A percentile compares a stretch with the other conserved stretches of the same genome.
These are phyloP conservation scores for Tephrocybe sp. DNA, from an alignment of 768 basidiomycete species.

Conservation along the genomic window DNA sequence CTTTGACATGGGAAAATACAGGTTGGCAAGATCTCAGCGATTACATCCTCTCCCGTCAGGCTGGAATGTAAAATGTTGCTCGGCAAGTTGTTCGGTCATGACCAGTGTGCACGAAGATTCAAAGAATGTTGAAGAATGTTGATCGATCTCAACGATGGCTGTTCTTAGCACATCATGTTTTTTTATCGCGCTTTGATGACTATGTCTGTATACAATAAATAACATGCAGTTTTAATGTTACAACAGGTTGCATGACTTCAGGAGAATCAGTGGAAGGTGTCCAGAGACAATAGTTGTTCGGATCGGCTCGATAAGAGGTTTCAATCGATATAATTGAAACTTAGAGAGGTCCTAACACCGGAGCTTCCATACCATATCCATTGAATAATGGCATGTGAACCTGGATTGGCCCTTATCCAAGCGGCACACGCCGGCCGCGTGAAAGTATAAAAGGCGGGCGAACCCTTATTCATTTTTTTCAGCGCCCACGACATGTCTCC, in stretches of 20 bases:
- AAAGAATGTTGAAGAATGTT: neutral
- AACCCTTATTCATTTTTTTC: neutral
- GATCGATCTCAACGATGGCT: conserved; percentile 10
- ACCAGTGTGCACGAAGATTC: conserved; percentile 1
- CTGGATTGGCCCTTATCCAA: neutral
- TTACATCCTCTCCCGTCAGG: conserved; percentile 75
- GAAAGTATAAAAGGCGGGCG: conserved; percentile 16
- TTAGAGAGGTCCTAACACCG: neutral
- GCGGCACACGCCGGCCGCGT: conserved; percentile 5
- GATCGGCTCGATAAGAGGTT: conserved; percentile 4
- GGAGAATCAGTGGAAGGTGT: too few species aligned
- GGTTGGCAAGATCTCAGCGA: conserved; percentile 81
- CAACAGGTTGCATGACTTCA: neutral
- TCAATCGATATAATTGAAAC: neutral
- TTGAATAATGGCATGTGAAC: neutral
- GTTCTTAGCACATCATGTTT: conserved; percentile 20
- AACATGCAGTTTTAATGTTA: conserved; percentile 13
- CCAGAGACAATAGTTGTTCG: neutral
- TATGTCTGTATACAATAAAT: conserved; percentile 18
- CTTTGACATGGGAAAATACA: conserved; percentile 23
- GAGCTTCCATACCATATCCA: conserved; percentile 4
- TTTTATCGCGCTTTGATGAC: conserved; percentile 19
- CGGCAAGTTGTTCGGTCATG: neutral
- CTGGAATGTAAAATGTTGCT: conserved; percentile 45
- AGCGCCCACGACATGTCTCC: conserved; percentile 7